phyloP scores from a whole-genome alignment of 176 grass and related monocot species.

The Ananas comosus region DNA sequence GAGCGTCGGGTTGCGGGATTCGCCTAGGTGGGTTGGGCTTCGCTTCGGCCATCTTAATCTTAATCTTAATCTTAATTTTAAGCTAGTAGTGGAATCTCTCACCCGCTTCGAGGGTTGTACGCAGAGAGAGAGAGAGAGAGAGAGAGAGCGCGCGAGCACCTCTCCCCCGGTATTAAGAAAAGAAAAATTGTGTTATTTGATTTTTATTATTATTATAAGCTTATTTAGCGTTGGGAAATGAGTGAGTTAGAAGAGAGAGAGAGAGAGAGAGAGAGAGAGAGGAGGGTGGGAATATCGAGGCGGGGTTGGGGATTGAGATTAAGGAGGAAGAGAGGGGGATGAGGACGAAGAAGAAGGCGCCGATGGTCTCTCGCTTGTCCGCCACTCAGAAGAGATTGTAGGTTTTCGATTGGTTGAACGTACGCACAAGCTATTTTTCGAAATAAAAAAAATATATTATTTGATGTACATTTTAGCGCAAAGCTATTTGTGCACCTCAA shows the following conservation, averaged over 20 bases:
- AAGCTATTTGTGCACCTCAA: too few species aligned
- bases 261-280: slow-evolving; percentile 15
- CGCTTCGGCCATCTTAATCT: too few species aligned
- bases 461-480: too few species aligned
- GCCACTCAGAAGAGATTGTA: not conserved
- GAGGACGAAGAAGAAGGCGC: not conserved
- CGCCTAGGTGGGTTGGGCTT: too few species aligned
- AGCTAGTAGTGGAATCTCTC: too few species aligned
- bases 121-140: not conserved
- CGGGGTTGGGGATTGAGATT: not conserved
- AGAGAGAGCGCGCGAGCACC: not conserved
- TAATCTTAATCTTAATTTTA: too few species aligned
- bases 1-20: too few species aligned
- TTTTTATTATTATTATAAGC: not conserved
- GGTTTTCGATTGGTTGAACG: not conserved
- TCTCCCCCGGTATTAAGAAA: not conserved
- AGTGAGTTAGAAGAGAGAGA: not conserved
- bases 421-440: too few species aligned
- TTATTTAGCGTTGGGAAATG: not conserved
- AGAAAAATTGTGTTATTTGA: not conserved
- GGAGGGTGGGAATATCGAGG: slow-evolving; percentile 4
- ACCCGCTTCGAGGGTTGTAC: too few species aligned
- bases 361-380: not conserved
- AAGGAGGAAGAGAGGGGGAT: not conserved
- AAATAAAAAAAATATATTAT: too few species aligned